These are phyloP conservation scores for Houttuynia cordata DNA, from an alignment of 164 flowering plant genomes.

Conservation along the genomic window DNA sequence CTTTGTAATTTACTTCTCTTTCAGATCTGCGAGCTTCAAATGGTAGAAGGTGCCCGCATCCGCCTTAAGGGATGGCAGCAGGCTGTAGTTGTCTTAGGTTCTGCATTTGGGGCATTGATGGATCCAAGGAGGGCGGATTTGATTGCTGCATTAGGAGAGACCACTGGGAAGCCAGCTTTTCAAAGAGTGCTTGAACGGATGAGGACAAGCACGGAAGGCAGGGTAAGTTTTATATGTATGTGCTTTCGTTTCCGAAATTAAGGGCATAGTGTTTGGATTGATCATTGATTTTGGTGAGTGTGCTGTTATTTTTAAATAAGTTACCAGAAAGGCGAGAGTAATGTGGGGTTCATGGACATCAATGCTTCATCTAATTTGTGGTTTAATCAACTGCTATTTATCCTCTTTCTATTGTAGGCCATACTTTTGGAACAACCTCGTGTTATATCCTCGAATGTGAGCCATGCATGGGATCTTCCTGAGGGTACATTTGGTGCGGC, in stretches of 20 bases:
- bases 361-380: no score
- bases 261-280: neutral
- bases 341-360: no score
- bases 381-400: no score
- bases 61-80: slow-evolving; percentile 76
- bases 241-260: neutral
- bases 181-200: slow-evolving; percentile 73
- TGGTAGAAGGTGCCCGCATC: slow-evolving; percentile 26
- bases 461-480: slow-evolving; percentile 87
- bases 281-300: no score
- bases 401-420: slow-evolving; percentile 30
- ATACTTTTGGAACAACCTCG: slow-evolving; percentile 73
- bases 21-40: no score
- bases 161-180: slow-evolving; percentile 90
- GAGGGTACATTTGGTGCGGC: slow-evolving; percentile 93
- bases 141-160: slow-evolving; percentile 93
- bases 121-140: slow-evolving; percentile 87
- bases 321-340: no score
- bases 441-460: slow-evolving; percentile 64
- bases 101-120: slow-evolving; percentile 80
- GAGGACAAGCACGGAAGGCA: slow-evolving; percentile 78
- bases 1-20: no score
- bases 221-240: slow-evolving; percentile 21
- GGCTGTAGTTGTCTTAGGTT: slow-evolving; percentile 79
- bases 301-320: no score